phyloP scores from a whole-genome alignment of 83 land plant genomes.

The Diphasiastrum complanatum region DNA sequence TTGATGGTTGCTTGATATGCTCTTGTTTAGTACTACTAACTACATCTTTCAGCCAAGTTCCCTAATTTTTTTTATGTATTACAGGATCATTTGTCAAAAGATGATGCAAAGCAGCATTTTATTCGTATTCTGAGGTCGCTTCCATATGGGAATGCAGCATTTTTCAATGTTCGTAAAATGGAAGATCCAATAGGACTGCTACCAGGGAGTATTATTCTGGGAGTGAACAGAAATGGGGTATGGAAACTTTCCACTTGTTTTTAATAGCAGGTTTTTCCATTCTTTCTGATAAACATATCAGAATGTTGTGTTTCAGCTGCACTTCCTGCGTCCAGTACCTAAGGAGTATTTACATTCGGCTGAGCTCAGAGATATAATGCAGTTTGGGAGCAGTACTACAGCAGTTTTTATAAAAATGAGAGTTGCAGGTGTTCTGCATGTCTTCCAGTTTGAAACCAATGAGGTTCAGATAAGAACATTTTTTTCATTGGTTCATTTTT shows the following conservation, averaged over 20 bases:
- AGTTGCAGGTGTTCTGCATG: conserved; percentile 8
- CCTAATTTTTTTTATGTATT: not conserved
- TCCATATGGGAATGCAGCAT: conserved; percentile 7
- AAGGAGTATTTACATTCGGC: conserved; percentile 15
- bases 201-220: conserved; percentile 11
- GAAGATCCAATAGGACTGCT: conserved; percentile 15
- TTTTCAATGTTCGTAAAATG: conserved; percentile 13
- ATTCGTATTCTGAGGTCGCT: not conserved
- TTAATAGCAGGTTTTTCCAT: too few species aligned
- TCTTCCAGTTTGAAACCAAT: conserved; percentile 18
- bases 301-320: conserved; percentile 1
- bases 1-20: too few species aligned
- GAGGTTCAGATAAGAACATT: not conserved
- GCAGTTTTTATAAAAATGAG: conserved; percentile 13
- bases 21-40: too few species aligned
- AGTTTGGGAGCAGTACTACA: conserved; percentile 12
- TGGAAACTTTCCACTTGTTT: not conserved
- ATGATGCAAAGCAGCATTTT: conserved; percentile 11
- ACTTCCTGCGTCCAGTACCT: conserved; percentile 10
- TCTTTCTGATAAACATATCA: not conserved
- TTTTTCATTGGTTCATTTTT: not conserved
- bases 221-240: conserved; percentile 14
- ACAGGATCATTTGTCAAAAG: conserved; percentile 11
- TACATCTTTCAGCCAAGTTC: too few species aligned
- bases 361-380: conserved; percentile 18